phyloP scores from a whole-genome alignment of 257 asterid species.

The Asclepias syriaca region DNA sequence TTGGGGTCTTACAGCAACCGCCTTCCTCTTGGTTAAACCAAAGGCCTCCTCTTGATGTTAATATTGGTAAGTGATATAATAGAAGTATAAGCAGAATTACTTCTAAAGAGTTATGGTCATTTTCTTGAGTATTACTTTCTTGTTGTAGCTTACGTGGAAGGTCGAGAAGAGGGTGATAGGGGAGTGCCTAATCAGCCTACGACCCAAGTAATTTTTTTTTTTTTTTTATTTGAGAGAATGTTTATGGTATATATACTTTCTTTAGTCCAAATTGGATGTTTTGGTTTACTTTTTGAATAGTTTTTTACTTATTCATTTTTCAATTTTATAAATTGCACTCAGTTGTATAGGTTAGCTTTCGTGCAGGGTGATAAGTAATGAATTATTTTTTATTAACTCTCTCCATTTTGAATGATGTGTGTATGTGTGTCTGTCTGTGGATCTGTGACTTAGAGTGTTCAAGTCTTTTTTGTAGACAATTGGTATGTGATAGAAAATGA shows the following conservation, averaged over 20 bases:
- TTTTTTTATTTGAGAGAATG: neutral
- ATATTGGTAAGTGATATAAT: conserved; percentile 60
- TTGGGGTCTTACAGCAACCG: conserved; percentile 57
- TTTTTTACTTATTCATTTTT: neutral
- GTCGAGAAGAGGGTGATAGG: conserved; percentile 78
- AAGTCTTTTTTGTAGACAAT: neutral
- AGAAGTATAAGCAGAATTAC: neutral
- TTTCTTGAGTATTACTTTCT: conserved; percentile 8
- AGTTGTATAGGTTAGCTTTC: neutral
- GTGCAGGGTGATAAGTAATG: neutral
- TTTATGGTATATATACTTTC: neutral
- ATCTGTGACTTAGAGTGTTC: neutral
- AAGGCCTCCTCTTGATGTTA: conserved; percentile 92
- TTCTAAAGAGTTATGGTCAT: neutral
- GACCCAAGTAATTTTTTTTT: conserved; percentile 62
- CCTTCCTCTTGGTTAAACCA: conserved; percentile 80
- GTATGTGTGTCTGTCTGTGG: neutral
- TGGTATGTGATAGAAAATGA: neutral
- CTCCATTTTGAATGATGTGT: neutral
- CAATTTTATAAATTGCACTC: neutral
- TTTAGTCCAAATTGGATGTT: neutral
- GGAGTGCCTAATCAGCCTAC: conserved; percentile 67
- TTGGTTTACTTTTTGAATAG: neutral
- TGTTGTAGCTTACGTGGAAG: conserved; percentile 75
- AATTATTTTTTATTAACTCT: neutral